Base-by-base conservation (phyloP, 345 rosid genomes). In the Hibiscus tridactylites region DNA sequence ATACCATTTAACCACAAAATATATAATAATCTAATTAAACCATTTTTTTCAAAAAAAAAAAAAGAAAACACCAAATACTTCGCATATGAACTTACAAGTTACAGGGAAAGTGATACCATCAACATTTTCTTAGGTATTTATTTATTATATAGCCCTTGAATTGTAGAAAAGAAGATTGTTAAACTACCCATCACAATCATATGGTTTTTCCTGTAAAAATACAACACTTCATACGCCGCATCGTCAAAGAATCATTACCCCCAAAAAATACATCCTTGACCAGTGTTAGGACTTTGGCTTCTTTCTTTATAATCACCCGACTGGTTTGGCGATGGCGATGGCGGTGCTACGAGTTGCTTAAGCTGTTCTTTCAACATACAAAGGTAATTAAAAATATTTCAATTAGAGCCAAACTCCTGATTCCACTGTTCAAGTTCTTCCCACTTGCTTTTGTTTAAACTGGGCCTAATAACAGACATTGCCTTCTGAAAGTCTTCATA, bases 371-470 rank as follows among this genome's bases (percentile, higher is more conserved):
- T 3, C 39, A 39, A 39, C 19, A 58, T 1, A 3, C 74, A 47
- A 10, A 28, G 26, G 35, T 44, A 19, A 65, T 42, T 29, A 46
- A n/a, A 6, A 31, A 44, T 17, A 24, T 15, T 42, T 86, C 71
- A 88, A 35, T 79, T 85, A 19, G 97, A 87, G 69, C 99, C 99
- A 53, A 90, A 94, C 75, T 94, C 97, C 56, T 78, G 80, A 78
- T 90, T 94, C 97, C 97, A 94, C 72, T 72, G 87, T 70, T 94
- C 95, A 69, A 91, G 93, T 65, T 94, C 96, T 85, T 87, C 91
- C 97, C 96, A 90, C 81, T 87, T 94, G 83, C 91, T 94, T 83
- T 74, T 84, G 79, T 84, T 91, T 77, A 94, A 83, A 79, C 98
- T 91, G 4, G 98, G 97, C 77, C 96, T 86, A 72, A 91, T 90